Conservation (phyloP, 129 eudicot genomes). For the Calendula officinalis region DNA sequence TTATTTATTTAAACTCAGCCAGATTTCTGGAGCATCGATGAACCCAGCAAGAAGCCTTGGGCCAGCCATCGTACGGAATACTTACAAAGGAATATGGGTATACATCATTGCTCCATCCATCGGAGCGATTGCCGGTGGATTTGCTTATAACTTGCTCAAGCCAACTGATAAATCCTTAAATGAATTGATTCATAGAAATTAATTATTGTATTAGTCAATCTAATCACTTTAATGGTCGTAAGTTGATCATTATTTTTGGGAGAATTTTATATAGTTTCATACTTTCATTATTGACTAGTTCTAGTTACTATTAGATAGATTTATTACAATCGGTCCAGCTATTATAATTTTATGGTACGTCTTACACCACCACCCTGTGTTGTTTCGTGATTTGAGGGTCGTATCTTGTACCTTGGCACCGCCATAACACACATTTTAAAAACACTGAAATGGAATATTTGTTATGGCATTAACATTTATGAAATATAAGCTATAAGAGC, state of each 20-base stretch:
- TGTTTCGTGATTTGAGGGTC: too few species aligned
- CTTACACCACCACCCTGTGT: too few species aligned
- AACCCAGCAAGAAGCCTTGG: conserved; percentile 86
- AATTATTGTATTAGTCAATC: not conserved
- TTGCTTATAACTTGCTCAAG: conserved; percentile 41
- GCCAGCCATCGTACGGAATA: conserved; percentile 59
- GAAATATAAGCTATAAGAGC: too few species aligned
- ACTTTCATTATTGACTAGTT: too few species aligned
- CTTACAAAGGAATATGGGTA: conserved; percentile 53
- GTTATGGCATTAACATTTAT: too few species aligned
- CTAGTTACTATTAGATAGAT: too few species aligned
- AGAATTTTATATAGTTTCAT: too few species aligned
- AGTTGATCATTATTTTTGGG: not conserved
- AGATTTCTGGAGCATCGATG: conserved; percentile 80
- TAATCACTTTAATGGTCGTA: not conserved
- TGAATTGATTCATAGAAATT: conserved; percentile 5
- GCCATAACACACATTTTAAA: too few species aligned
- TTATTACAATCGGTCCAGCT: too few species aligned
- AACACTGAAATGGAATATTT: too few species aligned
- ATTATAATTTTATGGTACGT: too few species aligned
- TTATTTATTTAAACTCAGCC: conserved; percentile 35
- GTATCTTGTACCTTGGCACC: too few species aligned
- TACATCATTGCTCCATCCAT: conserved; percentile 57
- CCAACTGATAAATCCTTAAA: conserved; percentile 20
- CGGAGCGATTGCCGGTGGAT: conserved; percentile 58